Evolutionary conservation across 352 stramenopile species (phyloP), one percentile per base, ranked within the genome.

Genomic region (Globisporangium yorkense): DNA sequence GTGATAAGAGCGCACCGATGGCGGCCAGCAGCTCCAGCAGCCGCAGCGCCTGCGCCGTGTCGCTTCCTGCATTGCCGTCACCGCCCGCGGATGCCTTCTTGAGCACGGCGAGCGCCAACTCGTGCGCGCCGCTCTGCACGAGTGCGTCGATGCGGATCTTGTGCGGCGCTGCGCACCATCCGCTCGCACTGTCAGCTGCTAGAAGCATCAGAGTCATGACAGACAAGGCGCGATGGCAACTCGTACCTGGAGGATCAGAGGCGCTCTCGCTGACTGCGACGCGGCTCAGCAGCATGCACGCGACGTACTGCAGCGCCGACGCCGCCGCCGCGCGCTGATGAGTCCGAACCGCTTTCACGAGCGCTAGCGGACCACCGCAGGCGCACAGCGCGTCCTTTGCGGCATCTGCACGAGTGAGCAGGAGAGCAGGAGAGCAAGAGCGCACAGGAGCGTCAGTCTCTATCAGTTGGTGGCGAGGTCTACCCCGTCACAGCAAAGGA

Each of bases 241-340:
- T 39, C 15, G 3, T 50, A 74, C 67, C 64, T 70, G 59, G 41
- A 16, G 47, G 18, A 24, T 73, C 54, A 21, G n/a, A n/a, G 4
- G 39, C 49, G 2, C 21, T 16, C 49, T 54, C 49, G 49, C 24
- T 54, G n/a, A 51, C 61, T 13, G 68, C 70, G 29, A 85, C 20
- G n/a, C 69, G 66, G 31, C 74, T 80, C 33, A 84, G 72, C 10
- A 84, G 50, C 68, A 87, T 74, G 48, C 74, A 87, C n/a, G 56
- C 63, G 21, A 84, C 64, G 47, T 76, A 84, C 37, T 71, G 67
- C 20, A 87, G 59, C 12, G 57, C 68, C 15, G 57, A 8, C 31
- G 45, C 31, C 57, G 47, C 40, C 27, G 37, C 39, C 31, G 33
- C 39, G 50, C 10, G 29, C 18, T 41, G 39, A 13, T 16, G 39